phyloP scores from a whole-genome alignment of 2,329 filamentous ascomycete genomes.

The Diaporthe humulicola region DNA sequence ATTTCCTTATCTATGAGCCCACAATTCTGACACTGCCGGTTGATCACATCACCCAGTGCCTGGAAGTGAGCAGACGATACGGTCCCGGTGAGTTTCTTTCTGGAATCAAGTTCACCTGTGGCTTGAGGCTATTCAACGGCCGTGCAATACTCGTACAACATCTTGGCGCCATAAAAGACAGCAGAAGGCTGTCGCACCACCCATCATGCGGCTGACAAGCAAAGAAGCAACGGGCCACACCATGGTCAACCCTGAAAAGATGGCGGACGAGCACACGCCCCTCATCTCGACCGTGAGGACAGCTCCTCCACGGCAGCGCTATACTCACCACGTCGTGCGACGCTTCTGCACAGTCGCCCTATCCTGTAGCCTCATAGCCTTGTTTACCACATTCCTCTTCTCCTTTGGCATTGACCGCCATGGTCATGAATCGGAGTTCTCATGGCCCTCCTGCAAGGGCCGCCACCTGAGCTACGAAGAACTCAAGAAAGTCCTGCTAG shows the following conservation, averaged over 20 bases:
- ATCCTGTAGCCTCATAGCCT: slow-evolving; percentile 65
- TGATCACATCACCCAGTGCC: slow-evolving; percentile 3
- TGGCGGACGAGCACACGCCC: slow-evolving; percentile 72
- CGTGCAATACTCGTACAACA: neutral
- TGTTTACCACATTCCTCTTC: slow-evolving; percentile 63
- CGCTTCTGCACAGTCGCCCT: slow-evolving; percentile 76
- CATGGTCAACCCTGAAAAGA: slow-evolving; percentile 47
- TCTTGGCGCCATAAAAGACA: neutral
- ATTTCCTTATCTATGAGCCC: slow-evolving; percentile 1
- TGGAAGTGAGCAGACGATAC: neutral
- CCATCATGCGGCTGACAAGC: slow-evolving; percentile 30
- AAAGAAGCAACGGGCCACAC: slow-evolving; percentile 27
- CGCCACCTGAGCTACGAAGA: slow-evolving; percentile 60
- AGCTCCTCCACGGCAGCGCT: slow-evolving; percentile 65
- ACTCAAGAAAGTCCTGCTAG: slow-evolving; percentile 68
- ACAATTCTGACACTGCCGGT: slow-evolving; percentile 17
- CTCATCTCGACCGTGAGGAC: slow-evolving; percentile 75
- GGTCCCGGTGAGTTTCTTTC: slow-evolving; percentile 5
- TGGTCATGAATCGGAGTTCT: slow-evolving; percentile 46
- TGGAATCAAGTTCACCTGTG: neutral
- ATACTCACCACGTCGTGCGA: slow-evolving; percentile 71
- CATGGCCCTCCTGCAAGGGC: slow-evolving; percentile 47
- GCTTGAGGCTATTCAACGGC: slow-evolving; percentile 8
- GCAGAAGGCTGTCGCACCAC: neutral
- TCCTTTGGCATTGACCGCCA: slow-evolving; percentile 51